Evolutionary conservation across 2,329 filamentous ascomycete genomes (phyloP), one percentile per base, ranked within the genome.

Genomic region (Trichoderma pleuroti): DNA sequence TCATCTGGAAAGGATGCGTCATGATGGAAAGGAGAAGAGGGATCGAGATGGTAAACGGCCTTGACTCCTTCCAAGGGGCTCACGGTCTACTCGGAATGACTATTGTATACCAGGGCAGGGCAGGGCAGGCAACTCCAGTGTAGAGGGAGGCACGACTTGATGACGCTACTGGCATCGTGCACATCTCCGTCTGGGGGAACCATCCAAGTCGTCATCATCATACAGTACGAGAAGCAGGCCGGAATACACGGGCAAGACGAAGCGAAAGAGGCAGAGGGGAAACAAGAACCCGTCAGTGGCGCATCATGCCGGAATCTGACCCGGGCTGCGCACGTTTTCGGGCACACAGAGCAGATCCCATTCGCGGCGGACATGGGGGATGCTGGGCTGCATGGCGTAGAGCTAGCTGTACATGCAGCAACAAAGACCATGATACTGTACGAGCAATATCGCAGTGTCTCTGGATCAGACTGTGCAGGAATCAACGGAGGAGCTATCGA

Each of bases 111-210:
- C n/a, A 61, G 39, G 39, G 26, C 26, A 28, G 65, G 39, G 56
- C 39, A 61, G 56, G 66, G 66, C 54, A 54, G n/a, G 54, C 54
- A 21, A 36, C 42, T 52, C 66, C 56, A 34, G 21, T 49, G 1
- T 57, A 24, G 70, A 67, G 61, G 63, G 70, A 67, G 59, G 59
- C 36, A n/a, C 36, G 70, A 71, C 66, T 52, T 71, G 70, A 69
- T 71, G 70, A 70, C 70, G 70, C 65, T 49, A 42, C 34, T 21
- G 32, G 26, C n/a, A 54, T 67, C 24, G 39, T 21, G 36, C 34
- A 46, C 21, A 70, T 59, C 52, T 61, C 32, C 18, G 28, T 14
- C 34, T 65, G 32, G 60, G 34, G 24, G 26, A n/a, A 21, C 10
- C 32, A 57, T 64, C 60, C 34, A 52, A 49, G 21, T 6, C 36